Evolutionary conservation across 306 rosid species (phyloP), one percentile per base, ranked within the genome.

Genomic region (Macrotyloma uniflorum): DNA sequence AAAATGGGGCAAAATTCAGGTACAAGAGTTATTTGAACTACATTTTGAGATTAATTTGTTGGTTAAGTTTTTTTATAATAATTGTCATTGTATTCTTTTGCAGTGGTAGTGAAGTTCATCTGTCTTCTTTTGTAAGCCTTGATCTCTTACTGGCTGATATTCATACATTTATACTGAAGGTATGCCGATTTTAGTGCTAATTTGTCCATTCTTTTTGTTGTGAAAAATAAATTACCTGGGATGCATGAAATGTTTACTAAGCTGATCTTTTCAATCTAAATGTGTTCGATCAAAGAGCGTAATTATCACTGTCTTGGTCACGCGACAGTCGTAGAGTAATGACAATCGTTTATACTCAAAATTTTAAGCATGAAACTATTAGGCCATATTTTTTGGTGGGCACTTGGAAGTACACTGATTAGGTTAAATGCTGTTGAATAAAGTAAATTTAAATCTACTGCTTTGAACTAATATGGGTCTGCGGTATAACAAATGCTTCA

Each of bases 1-100:
- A 95, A 89, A 89, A 90, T 22, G 97, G 94, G 62, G 84, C 86
- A 63, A 91, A 78, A 79, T 95, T 95, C 97, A 95, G 99, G 99
- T 84, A 83, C 20, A 85, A 22, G 24, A 77, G 69, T 74, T 51
- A 33, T 51, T 24, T 76, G 33, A 64, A 63, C 47, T 65, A n/a
- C 62, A 50, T 66, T 72, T 59, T 67, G 51, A 59, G 78, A 51
- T 30, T 28, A 53, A 51, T 58, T 38, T 75, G 77, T 67, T 32
- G 23, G 76, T 63, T 20, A 33, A 46, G 33, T 70, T 75, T 76
- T 50, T 33, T 45, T 49, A 47, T 15, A 10, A 13, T 75, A 66
- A 53, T 64, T n/a, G 63, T 46, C 49, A 33, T 83, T 9, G 13
- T 55, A 74, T 50, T 77, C 54, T 40, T 76, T 80, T 70, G 11